Percentiles rank a stretch among this genome's conserved stretches.
Conservation (phyloP, 1,139 yeast genomes). For the Candida tunisiensis region DNA sequence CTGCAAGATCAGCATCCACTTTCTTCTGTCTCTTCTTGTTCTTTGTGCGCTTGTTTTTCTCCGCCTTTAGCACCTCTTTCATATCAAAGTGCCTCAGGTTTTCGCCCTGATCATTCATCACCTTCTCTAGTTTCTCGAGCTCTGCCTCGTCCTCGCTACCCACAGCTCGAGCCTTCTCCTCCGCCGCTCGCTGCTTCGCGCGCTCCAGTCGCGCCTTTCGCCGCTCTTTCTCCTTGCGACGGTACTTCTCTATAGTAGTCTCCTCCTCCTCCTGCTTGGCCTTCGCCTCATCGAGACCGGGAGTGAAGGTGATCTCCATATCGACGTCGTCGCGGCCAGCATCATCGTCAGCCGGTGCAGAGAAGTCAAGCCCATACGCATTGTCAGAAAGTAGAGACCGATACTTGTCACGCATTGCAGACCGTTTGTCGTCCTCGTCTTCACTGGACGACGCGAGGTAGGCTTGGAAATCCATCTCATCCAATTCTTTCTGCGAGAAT, state of each 20-base stretch:
- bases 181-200: slow-evolving; percentile 11
- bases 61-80: too few species aligned
- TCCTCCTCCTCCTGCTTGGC: slow-evolving; percentile 35
- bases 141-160: slow-evolving; percentile 39
- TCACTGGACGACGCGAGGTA: slow-evolving; percentile 86
- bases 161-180: slow-evolving; percentile 16
- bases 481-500: slow-evolving; percentile 79
- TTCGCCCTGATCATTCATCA: too few species aligned
- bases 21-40: slow-evolving; percentile 53
- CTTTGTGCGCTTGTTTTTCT: slow-evolving; percentile 51
- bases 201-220: slow-evolving; percentile 52
- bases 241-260: slow-evolving; percentile 65
- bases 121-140: slow-evolving; percentile 51
- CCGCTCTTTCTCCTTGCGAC: slow-evolving; percentile 86
- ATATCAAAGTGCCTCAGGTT: too few species aligned
- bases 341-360: slow-evolving; percentile 21
- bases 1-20: slow-evolving; percentile 36
- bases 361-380: slow-evolving; percentile 15
- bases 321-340: slow-evolving; percentile 49
- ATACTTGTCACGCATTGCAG: slow-evolving; percentile 43
- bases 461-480: slow-evolving; percentile 93
- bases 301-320: slow-evolving; percentile 92
- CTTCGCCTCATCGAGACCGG: slow-evolving; percentile 40
- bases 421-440: slow-evolving; percentile 31
- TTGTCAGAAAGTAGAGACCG: slow-evolving; percentile 33